A percentile compares a stretch with the other conserved stretches of the same genome.
Evolutionary conservation across 2,329 filamentous ascomycete species (phyloP).

Genomic region (Microcyclosporella mali): DNA sequence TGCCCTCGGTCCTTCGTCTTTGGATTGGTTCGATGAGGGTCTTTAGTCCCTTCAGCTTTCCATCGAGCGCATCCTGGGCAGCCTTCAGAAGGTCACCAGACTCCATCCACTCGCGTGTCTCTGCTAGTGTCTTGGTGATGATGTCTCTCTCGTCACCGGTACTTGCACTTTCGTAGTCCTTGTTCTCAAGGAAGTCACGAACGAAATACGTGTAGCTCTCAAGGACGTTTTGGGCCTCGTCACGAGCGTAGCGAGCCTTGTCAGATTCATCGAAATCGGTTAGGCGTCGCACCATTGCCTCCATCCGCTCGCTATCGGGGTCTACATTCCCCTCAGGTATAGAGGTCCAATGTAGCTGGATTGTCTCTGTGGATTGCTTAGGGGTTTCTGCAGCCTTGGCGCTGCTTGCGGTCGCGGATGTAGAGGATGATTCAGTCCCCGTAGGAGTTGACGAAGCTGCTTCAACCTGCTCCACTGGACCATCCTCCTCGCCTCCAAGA

Average conservation of each 20-base stretch:
- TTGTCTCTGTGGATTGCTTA: constrained; percentile 48
- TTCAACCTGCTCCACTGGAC: constrained; percentile 37
- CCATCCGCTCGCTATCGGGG: constrained; percentile 55
- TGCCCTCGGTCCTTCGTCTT: constrained; percentile 65
- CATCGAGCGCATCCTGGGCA: constrained; percentile 65
- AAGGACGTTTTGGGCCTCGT: constrained; percentile 87
- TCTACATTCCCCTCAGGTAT: constrained; percentile 46
- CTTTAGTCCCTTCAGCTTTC: constrained; percentile 69
- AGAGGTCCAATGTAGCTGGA: constrained; percentile 46
- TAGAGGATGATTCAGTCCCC: constrained; percentile 30
- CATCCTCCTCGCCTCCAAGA: constrained; percentile 52
- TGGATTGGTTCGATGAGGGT: constrained; percentile 72
- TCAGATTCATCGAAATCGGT: constrained; percentile 83
- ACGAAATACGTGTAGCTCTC: constrained; percentile 88
- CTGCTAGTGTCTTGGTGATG: constrained; percentile 63
- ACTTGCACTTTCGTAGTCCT: constrained; percentile 65
- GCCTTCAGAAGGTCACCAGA: constrained; percentile 65
- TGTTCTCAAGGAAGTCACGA: constrained; percentile 73
- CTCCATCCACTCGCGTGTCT: constrained; percentile 84
- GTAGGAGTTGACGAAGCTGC: constrained; percentile 32
- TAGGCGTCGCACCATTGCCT: constrained; percentile 59
- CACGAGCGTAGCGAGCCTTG: constrained; percentile 64
- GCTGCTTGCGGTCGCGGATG: constrained; percentile 42
- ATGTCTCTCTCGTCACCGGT: constrained; percentile 60
- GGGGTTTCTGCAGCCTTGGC: constrained; percentile 36